Evolutionary conservation across 345 rosid species (phyloP), one percentile per base, ranked within the genome.

Genomic region (Boechera stricta): DNA sequence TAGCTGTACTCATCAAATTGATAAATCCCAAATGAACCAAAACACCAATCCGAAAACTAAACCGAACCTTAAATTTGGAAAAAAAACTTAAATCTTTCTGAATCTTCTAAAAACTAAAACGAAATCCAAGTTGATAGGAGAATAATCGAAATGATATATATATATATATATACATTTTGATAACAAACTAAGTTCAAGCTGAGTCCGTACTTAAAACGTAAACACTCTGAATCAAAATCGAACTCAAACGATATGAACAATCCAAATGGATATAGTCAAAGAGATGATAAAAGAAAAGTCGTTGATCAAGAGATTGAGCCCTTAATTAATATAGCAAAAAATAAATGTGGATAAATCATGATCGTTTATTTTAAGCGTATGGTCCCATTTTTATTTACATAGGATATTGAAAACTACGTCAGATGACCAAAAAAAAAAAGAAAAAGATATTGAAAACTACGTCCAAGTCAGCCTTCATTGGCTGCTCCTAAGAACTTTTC

Each of bases 401-500:
- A 61, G 31, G 24, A 51, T 33, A 64, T 24, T 9, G 9, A 6
- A 77, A 64, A 45, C 59, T 54, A 62, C 65, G 71, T 77, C 47
- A 41, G 24, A 51, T 33, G 16, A 16, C 16, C 16, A 16, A 16
- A 16, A 16, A 16, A 16, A 16, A 16, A 16, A 16, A 16, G 16
- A 16, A 16, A 16, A 16, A 41, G 24, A 51, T 33, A 64, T 24
- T 9, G 9, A 6, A 77, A 64, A 45, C 59, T 54, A 62, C 65
- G 71, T 77, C 47, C 65, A 59, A 35, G 65, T 70, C 65, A 71
- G 48, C 66, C 7, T 47, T 48, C 67, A 56, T 65, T 29, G 76
- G 72, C 61, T 42, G 72, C 72, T 55, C 24, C 5, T 29, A 18
- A 26, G 60, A 71, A 71, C 67, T 10, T 77, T 77, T 71, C 76